Conservation (phyloP, 1,139 yeast species). For the Pichia sp. region DNA sequence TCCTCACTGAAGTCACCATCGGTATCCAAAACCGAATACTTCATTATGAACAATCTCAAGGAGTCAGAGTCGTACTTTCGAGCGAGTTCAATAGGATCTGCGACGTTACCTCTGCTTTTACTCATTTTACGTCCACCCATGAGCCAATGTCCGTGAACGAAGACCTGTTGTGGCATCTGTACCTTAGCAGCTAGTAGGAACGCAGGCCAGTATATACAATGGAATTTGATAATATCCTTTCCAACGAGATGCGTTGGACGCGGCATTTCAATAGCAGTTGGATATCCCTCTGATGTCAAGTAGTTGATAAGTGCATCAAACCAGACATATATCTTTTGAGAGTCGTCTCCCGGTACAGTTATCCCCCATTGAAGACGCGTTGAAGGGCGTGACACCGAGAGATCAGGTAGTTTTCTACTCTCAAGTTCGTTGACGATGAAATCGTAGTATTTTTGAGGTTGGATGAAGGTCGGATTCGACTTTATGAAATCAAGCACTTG, state of each 20-base stretch:
- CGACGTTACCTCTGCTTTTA: slow-evolving; percentile 90
- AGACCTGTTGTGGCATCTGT: slow-evolving; percentile 61
- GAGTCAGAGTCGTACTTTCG: slow-evolving; percentile 65
- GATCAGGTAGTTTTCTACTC: slow-evolving; percentile 45
- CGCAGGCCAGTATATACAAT: slow-evolving; percentile 93
- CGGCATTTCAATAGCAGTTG: slow-evolving; percentile 30
- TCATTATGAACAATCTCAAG: slow-evolving; percentile 67
- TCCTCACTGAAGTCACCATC: slow-evolving; percentile 76
- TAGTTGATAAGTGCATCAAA: slow-evolving; percentile 90
- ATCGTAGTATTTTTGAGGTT: slow-evolving; percentile 52
- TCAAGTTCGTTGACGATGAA: slow-evolving; percentile 55
- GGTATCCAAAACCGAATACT: slow-evolving; percentile 63
- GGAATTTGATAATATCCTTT: slow-evolving; percentile 84
- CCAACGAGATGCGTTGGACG: slow-evolving; percentile 75
- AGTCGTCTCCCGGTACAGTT: slow-evolving; percentile 70
- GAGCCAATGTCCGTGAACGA: slow-evolving; percentile 95
- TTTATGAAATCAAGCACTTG: slow-evolving; percentile 43
- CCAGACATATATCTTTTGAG: slow-evolving; percentile 92
- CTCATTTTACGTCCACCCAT: slow-evolving; percentile 90
- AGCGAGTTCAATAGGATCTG: slow-evolving; percentile 69
- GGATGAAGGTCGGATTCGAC: slow-evolving; percentile 48
- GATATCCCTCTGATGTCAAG: slow-evolving; percentile 64
- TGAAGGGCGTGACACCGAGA: slow-evolving; percentile 80
- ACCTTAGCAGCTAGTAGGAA: slow-evolving; percentile 77
- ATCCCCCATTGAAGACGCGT: slow-evolving; percentile 84